These are phyloP conservation scores for Poa annua DNA, from an alignment of 176 grass and related monocot species.

Conservation along the genomic window DNA sequence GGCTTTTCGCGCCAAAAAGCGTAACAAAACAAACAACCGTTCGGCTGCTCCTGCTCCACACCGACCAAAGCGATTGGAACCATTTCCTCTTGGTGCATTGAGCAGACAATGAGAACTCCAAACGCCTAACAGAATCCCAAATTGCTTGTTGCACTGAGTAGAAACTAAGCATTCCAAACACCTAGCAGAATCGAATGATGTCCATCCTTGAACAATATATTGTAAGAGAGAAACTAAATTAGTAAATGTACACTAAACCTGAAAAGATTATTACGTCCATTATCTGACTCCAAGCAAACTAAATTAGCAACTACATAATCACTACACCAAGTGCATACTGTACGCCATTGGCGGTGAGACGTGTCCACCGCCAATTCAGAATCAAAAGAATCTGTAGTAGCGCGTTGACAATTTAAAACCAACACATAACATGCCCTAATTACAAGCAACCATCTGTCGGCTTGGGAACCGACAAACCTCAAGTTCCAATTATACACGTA, in stretches of 20 bases:
- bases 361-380: neutral
- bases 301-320: neutral
- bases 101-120: neutral
- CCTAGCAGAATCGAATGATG: no score
- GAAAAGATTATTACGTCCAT: no score
- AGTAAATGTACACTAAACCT: no score
- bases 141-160: no score
- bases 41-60: neutral
- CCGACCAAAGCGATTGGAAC: neutral
- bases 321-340: neutral
- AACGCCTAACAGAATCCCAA: neutral
- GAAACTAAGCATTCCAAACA: no score
- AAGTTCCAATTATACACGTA: neutral
- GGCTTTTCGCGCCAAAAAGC: neutral
- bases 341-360: neutral
- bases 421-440: conserved; percentile 1
- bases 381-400: no score
- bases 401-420: neutral
- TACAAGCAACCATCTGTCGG: conserved; percentile 9
- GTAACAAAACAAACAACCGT: neutral
- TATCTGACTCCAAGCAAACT: neutral
- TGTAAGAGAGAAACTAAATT: no score
- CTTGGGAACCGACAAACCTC: neutral
- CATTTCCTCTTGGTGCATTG: conserved; percentile 15
- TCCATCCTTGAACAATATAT: no score